Evolutionary conservation across 169 alveolate genomes (phyloP).

Genomic region (Hepatocystis sp.): DNA sequence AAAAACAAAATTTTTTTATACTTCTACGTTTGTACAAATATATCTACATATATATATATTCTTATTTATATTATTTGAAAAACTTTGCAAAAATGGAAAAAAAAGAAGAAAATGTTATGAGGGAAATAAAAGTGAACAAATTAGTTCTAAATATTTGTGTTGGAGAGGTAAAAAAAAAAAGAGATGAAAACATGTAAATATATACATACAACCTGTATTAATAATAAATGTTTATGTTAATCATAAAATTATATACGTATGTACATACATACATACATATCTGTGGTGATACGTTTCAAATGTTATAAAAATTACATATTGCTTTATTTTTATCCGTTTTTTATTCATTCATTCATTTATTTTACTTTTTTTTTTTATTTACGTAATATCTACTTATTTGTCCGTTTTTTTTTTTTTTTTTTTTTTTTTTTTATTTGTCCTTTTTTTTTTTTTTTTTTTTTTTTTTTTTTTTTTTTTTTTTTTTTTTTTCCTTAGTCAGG

Average conservation of each 20-base stretch:
- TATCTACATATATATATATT: neutral
- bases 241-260: no score
- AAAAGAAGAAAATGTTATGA: constrained; percentile 96
- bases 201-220: constrained; percentile 17
- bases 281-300: neutral
- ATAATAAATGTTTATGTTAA: no score
- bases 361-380: neutral
- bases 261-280: no score
- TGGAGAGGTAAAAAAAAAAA: constrained; percentile 95
- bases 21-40: no score
- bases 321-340: neutral
- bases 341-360: neutral
- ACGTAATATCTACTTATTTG: neutral
- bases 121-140: constrained; percentile 98
- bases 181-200: constrained; percentile 13
- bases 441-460: neutral
- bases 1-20: no score
- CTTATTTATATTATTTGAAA: neutral
- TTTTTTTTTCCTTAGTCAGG: constrained; percentile 90
- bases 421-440: neutral
- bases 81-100: constrained; percentile 71
- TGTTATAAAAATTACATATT: neutral
- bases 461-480: constrained; percentile 2
- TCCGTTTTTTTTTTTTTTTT: neutral
- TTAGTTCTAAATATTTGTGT: constrained; percentile 98